These are phyloP conservation scores for Phanerochaete carnosa DNA, from an alignment of 768 basidiomycete species.

Conservation along the genomic window DNA sequence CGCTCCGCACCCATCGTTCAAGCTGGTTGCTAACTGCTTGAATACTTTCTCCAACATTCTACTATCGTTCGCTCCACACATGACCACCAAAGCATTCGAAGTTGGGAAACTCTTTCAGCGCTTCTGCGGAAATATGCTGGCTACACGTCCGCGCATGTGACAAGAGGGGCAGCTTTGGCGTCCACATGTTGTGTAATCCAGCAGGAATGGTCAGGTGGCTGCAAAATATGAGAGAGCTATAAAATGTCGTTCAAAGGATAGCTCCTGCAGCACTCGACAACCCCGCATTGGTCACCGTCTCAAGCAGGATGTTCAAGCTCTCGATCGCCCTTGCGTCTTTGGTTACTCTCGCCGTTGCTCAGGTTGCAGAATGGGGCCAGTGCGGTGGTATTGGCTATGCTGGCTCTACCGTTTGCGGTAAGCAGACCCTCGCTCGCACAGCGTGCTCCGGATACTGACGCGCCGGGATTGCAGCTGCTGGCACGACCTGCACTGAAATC, in stretches of 20 bases:
- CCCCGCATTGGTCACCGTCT: neutral
- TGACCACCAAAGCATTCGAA: neutral
- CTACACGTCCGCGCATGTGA: neutral
- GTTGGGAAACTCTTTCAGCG: neutral
- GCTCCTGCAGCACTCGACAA: neutral
- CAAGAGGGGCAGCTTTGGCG: neutral
- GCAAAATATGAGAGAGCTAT: neutral
- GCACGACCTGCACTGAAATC: slow-evolving; percentile 31
- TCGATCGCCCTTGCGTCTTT: neutral
- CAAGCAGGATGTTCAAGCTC: neutral
- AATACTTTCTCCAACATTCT: neutral
- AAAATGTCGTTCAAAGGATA: neutral
- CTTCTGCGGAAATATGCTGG: slow-evolving; percentile 2
- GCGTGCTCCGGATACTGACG: neutral
- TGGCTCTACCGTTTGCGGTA: slow-evolving; percentile 4
- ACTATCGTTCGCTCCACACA: neutral
- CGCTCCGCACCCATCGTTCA: neutral
- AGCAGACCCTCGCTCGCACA: neutral
- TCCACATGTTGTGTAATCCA: neutral
- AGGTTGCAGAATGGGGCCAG: slow-evolving; percentile 4
- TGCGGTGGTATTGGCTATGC: slow-evolving; percentile 16
- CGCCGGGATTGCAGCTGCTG: slow-evolving; percentile 21
- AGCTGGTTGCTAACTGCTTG: neutral
- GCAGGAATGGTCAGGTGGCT: neutral
- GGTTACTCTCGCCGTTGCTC: neutral